A percentile compares a stretch with the other conserved stretches of the same genome.
Conservation (phyloP, 352 stramenopile species). For the Globisporangium viniferum region DNA sequence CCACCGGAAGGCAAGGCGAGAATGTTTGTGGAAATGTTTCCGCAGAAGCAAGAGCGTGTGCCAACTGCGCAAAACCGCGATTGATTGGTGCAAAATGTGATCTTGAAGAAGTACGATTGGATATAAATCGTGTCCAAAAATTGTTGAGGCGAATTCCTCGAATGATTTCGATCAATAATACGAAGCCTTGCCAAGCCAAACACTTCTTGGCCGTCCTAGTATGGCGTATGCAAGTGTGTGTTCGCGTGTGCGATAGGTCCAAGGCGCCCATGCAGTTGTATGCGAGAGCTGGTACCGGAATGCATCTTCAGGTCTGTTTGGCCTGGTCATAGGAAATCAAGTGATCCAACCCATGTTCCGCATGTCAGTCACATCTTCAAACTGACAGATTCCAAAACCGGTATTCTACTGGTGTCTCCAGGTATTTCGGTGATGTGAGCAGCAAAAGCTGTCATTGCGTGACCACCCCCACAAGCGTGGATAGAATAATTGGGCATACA, state of each 20-base stretch:
- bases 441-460: too few relatives aligned
- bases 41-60: background rate
- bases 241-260: background rate
- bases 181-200: background rate
- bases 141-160: background rate
- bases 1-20: background rate
- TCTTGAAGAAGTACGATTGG: background rate
- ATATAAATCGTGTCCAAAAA: background rate
- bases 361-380: too few relatives aligned
- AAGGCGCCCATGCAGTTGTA: background rate
- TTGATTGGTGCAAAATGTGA: background rate
- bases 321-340: background rate
- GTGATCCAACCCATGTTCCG: background rate
- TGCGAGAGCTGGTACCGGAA: background rate
- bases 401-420: background rate
- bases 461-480: too few relatives aligned
- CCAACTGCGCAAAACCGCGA: background rate
- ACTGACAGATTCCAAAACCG: background rate
- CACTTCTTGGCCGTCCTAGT: background rate
- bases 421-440: too few relatives aligned
- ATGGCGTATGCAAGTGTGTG: background rate
- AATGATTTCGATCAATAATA: background rate
- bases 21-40: background rate
- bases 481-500: too few relatives aligned
- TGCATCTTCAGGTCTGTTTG: background rate